Evolutionary conservation across 768 basidiomycete species (phyloP).

Genomic region (Hypsizygus marmoreus): DNA sequence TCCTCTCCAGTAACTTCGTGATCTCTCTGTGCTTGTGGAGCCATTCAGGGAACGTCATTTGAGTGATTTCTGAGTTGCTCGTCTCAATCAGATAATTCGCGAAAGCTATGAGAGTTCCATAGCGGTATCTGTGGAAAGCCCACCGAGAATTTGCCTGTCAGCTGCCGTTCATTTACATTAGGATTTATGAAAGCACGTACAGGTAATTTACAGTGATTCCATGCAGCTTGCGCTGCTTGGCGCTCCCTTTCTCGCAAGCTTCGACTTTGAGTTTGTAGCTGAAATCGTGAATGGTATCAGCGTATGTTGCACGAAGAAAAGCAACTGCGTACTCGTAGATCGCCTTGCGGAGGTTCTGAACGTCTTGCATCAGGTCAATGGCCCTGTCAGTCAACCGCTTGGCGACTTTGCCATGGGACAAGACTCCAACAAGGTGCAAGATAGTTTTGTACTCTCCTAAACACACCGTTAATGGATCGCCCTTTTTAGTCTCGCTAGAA

Average conservation of each 20-base stretch:
- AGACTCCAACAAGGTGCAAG: constrained; percentile 87
- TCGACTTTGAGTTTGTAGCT: constrained; percentile 93
- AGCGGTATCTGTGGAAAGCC: constrained; percentile 69
- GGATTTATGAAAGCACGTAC: constrained; percentile 48
- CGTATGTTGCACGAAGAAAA: background rate
- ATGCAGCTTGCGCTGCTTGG: constrained; percentile 75
- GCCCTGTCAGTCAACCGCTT: constrained; percentile 88
- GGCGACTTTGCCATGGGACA: constrained; percentile 90
- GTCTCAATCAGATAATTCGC: constrained; percentile 92
- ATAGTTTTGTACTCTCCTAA: constrained; percentile 98
- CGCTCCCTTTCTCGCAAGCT: constrained; percentile 75
- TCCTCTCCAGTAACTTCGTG: constrained; percentile 64
- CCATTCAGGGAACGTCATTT: constrained; percentile 78
- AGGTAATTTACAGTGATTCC: constrained; percentile 87
- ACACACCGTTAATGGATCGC: background rate
- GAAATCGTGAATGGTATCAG: constrained; percentile 6
- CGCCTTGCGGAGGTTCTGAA: constrained; percentile 94
- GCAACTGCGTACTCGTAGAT: constrained; percentile 78
- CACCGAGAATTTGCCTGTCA: too few species aligned
- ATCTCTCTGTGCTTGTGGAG: constrained; percentile 84
- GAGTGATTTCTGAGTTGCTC: constrained; percentile 33
- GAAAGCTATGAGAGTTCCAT: constrained; percentile 91
- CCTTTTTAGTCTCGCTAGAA: background rate
- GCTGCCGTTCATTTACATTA: background rate
- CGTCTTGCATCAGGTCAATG: constrained; percentile 92